These are phyloP conservation scores for Dendrocalamus sinicus DNA, from an alignment of 176 grass and related monocot species.

Conservation along the genomic window DNA sequence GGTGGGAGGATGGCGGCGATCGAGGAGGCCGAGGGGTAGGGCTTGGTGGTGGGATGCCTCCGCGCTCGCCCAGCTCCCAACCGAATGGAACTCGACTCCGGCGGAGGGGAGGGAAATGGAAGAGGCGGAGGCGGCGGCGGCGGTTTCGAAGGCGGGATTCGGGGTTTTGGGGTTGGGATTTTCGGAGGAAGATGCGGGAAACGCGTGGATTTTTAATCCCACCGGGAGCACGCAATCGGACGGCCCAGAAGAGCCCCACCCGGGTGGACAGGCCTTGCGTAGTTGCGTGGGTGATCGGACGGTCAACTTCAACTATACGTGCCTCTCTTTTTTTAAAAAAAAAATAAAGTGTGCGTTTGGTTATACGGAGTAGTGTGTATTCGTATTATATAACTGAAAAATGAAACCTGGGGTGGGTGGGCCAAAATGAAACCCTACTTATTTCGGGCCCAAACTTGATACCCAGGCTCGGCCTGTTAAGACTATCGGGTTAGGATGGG, in stretches of 20 bases:
- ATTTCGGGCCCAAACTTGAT: neutral
- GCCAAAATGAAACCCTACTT: neutral
- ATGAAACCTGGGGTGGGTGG: no score
- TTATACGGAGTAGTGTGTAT: neutral
- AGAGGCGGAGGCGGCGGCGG: conserved; percentile 28
- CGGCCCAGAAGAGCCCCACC: neutral
- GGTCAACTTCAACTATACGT: neutral
- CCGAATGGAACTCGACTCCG: conserved; percentile 32
- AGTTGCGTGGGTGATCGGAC: neutral
- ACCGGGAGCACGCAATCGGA: neutral
- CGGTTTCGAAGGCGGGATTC: conserved; percentile 37
- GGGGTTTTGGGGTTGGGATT: conserved; percentile 13
- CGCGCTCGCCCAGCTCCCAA: conserved; percentile 10
- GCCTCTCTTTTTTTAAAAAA: no score
- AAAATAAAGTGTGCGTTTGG: neutral
- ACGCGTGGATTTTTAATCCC: conserved; percentile 11
- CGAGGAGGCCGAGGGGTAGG: neutral
- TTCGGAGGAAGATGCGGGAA: neutral
- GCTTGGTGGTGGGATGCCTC: neutral
- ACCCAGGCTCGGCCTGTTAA: neutral
- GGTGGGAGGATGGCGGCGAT: neutral
- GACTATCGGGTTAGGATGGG: neutral
- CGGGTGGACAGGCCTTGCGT: neutral
- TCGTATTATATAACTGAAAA: no score
- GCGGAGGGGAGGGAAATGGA: neutral